phyloP scores from a whole-genome alignment of 495 filamentous ascomycete species.

The Aeminium ludgeri region DNA sequence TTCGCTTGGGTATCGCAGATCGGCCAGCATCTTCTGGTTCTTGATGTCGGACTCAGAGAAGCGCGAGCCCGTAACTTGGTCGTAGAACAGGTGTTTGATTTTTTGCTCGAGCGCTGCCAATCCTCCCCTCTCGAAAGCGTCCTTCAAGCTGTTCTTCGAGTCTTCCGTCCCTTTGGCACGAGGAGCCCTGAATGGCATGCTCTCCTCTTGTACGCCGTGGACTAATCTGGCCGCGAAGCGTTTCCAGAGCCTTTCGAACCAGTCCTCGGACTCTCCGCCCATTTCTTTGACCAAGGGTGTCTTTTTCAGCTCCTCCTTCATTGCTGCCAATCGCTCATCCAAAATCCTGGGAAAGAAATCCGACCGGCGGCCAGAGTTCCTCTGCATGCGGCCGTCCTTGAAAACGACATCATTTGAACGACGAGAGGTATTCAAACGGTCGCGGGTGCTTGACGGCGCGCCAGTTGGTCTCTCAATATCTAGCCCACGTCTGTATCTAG shows the following conservation, averaged over 20 bases:
- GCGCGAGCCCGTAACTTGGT: constrained; percentile 29
- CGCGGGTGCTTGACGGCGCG: no score
- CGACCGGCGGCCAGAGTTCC: not conserved
- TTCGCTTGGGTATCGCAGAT: constrained; percentile 70
- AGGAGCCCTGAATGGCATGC: not conserved
- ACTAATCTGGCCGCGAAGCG: not conserved
- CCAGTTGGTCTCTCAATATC: not conserved
- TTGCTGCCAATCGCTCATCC: not conserved
- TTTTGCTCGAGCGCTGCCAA: constrained; percentile 25
- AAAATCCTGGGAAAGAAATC: constrained; percentile 2
- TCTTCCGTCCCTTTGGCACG: not conserved
- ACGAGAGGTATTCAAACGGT: no score
- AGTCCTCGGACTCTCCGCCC: not conserved
- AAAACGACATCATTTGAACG: no score
- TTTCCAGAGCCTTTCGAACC: constrained; percentile 7
- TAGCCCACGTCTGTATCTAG: not conserved
- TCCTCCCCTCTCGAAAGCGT: constrained; percentile 1
- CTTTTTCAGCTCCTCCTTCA: constrained; percentile 10
- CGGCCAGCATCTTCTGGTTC: constrained; percentile 50
- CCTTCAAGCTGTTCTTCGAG: not conserved
- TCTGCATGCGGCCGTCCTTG: no score
- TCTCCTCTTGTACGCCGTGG: not conserved
- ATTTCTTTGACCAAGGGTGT: constrained; percentile 12
- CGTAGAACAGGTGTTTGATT: constrained; percentile 43
- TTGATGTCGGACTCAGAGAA: constrained; percentile 34